These are phyloP conservation scores for Quercus mongolica DNA, from an alignment of 306 rosid genomes.

Conservation along the genomic window DNA sequence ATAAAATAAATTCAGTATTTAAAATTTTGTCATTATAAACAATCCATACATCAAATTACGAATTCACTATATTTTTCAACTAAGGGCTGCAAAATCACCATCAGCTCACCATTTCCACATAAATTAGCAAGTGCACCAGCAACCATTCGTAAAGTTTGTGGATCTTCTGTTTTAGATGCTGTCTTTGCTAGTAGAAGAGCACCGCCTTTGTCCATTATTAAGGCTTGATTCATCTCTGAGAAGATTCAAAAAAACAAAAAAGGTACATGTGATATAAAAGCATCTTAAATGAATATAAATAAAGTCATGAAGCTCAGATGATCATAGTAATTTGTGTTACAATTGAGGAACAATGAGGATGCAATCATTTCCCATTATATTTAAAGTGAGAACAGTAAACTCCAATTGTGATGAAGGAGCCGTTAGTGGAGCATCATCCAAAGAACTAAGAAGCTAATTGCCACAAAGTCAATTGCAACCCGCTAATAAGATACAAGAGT, in stretches of 20 bases:
- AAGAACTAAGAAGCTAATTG: neutral
- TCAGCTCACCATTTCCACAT: constrained; percentile 64
- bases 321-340: too few relatives aligned
- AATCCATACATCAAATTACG: neutral
- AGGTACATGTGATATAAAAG: neutral
- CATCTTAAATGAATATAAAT: neutral
- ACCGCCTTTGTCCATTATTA: constrained; percentile 64
- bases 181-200: constrained; percentile 47
- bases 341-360: neutral
- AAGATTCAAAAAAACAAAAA: constrained; percentile 11
- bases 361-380: neutral
- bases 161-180: constrained; percentile 50
- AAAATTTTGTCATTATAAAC: neutral
- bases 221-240: constrained; percentile 54
- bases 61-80: neutral
- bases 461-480: neutral
- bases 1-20: neutral
- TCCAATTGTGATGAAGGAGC: neutral
- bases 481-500: neutral
- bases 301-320: neutral
- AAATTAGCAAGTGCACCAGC: constrained; percentile 80
- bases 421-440: neutral
- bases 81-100: neutral
- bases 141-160: constrained; percentile 68
- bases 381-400: too few relatives aligned